phyloP scores from a whole-genome alignment of 805 yeast genomes.

The Ogataea glucozyma region DNA sequence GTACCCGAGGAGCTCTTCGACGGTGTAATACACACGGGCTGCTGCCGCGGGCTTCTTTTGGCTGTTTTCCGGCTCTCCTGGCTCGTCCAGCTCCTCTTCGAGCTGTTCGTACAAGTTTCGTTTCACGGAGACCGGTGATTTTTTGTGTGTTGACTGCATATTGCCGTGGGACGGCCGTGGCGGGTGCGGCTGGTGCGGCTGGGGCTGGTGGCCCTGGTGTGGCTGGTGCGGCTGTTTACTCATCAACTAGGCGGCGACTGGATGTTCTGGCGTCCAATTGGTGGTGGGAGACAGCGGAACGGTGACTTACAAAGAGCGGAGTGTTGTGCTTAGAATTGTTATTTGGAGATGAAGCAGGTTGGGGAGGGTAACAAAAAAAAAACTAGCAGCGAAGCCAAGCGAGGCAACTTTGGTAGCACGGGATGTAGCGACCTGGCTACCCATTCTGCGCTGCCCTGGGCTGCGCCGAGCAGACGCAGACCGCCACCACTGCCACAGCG shows the following conservation, averaged over 20 bases:
- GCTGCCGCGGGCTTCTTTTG: neutral
- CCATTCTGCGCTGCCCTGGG: too few relatives aligned
- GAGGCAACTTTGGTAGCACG: too few relatives aligned
- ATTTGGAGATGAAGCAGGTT: neutral
- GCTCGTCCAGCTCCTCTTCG: constrained; percentile 12
- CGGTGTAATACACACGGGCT: constrained; percentile 16
- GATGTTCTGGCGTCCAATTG: too few relatives aligned
- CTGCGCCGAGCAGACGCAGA: too few relatives aligned
- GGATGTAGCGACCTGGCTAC: too few relatives aligned
- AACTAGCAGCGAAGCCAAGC: neutral
- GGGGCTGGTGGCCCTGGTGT: neutral
- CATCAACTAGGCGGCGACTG: too few relatives aligned
- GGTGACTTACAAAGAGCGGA: neutral
- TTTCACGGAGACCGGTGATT: constrained; percentile 16
- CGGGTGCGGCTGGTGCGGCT: too few relatives aligned
- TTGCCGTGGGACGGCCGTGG: too few relatives aligned
- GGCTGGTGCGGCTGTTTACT: constrained; percentile 2
- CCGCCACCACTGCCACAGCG: too few relatives aligned
- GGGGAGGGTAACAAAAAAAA: constrained; percentile 3
- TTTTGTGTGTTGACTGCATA: too few relatives aligned
- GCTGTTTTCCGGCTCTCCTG: neutral
- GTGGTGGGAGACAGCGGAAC: neutral
- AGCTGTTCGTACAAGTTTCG: constrained; percentile 20
- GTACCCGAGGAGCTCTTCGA: constrained; percentile 19
- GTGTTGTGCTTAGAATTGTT: neutral